These are phyloP conservation scores for Elasticomyces elasticus DNA, from an alignment of 495 filamentous ascomycete genomes.

Conservation along the genomic window DNA sequence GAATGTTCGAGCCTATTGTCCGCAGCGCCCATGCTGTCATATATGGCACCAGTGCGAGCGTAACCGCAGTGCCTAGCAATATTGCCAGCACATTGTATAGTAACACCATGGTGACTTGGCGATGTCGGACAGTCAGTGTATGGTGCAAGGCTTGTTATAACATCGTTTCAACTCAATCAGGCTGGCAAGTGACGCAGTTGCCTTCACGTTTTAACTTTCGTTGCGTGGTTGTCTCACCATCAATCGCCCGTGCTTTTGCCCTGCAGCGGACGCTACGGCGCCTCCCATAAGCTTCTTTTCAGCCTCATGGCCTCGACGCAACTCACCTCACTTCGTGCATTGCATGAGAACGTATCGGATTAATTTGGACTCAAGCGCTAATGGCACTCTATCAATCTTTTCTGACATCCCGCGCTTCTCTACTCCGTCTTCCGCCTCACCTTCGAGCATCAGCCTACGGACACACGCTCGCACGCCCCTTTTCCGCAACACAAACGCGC, in stretches of 20 bases:
- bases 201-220: too few relatives aligned
- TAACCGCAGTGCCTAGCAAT: constrained; percentile 4
- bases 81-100: constrained; percentile 7
- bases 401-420: not conserved
- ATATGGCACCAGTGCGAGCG: constrained; percentile 10
- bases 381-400: not conserved
- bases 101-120: constrained; percentile 6
- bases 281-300: not conserved
- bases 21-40: constrained; percentile 27
- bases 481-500: constrained; percentile 25
- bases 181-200: too few relatives aligned
- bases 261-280: not conserved
- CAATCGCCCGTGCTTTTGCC: not conserved
- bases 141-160: not conserved
- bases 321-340: not conserved
- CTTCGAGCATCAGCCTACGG: constrained; percentile 1
- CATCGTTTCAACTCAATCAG: not conserved
- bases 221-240: too few relatives aligned
- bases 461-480: constrained; percentile 6
- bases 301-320: not conserved
- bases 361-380: not conserved
- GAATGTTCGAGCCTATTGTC: constrained; percentile 39
- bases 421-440: constrained; percentile 11
- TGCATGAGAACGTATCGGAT: not conserved
- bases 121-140: not conserved